Percentiles rank a stretch among this genome's conserved stretches.
phyloP scores from a whole-genome alignment of 208 protist genomes.

The Wallacemonas sp. region DNA sequence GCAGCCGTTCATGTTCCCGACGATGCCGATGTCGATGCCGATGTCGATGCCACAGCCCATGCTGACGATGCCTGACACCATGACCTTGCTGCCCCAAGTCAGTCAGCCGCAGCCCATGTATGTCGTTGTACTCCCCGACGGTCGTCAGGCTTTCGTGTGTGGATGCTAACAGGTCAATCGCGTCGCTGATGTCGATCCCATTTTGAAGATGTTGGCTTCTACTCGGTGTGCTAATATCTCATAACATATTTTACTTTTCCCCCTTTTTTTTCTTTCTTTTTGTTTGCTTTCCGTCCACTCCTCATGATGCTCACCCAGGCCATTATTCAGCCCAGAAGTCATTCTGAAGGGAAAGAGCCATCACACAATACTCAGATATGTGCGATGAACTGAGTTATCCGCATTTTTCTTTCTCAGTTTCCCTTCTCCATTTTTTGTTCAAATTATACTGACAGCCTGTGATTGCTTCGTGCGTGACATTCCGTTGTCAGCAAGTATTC shows the following conservation, averaged over 20 bases:
- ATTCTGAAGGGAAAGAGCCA: conserved; percentile 3
- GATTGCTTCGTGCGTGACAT: too few relatives aligned
- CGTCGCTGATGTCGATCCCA: too few relatives aligned
- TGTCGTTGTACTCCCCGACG: conserved; percentile 42
- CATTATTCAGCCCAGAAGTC: conserved; percentile 8
- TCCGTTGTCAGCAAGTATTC: too few relatives aligned
- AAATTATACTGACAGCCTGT: too few relatives aligned
- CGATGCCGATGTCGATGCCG: not conserved
- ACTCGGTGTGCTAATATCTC: too few relatives aligned
- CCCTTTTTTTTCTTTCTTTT: conserved; percentile 14
- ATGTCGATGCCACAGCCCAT: conserved; percentile 17
- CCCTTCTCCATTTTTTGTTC: too few relatives aligned
- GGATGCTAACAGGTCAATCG: not conserved
- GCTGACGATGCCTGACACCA: conserved; percentile 18
- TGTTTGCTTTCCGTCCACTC: conserved; percentile 14
- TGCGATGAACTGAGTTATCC: too few relatives aligned
- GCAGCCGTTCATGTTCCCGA: conserved; percentile 7
- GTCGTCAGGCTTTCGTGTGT: conserved; percentile 18
- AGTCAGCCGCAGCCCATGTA: conserved; percentile 19
- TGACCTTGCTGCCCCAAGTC: conserved; percentile 6
- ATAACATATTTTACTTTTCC: not conserved
- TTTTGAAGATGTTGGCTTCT: too few relatives aligned
- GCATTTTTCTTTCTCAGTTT: too few relatives aligned
- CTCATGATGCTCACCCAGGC: conserved; percentile 1
- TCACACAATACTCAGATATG: not conserved